Evolutionary conservation across 257 asterid genomes (phyloP).

Genomic region (Misopates orontium): DNA sequence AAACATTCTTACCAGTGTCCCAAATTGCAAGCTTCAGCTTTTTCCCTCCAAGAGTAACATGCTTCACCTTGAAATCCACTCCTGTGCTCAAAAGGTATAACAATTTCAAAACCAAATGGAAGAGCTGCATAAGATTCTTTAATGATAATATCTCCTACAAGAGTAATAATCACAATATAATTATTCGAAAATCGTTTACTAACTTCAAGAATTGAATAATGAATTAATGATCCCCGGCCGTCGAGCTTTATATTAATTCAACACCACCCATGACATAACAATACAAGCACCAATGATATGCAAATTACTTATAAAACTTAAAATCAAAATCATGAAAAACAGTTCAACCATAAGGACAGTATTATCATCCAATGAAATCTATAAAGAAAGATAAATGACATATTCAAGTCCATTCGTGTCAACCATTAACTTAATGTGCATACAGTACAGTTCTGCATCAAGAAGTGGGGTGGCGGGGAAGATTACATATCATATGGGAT

Average conservation of each 20-base stretch:
- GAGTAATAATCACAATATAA: neutral
- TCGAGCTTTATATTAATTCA: neutral
- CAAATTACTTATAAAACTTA: neutral
- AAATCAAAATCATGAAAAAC: neutral
- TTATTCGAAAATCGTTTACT: neutral
- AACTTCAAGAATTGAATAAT: neutral
- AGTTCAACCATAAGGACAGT: neutral
- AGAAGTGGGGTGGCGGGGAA: no score
- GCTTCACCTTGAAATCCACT: conserved; percentile 95
- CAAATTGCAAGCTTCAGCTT: conserved; percentile 97
- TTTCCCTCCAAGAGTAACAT: conserved; percentile 85
- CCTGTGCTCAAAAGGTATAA: conserved; percentile 43
- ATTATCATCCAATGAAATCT: neutral
- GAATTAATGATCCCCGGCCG: neutral
- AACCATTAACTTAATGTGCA: no score
- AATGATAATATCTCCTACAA: neutral
- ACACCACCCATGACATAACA: neutral
- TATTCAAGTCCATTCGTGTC: no score
- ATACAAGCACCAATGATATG: neutral
- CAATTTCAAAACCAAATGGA: conserved; percentile 14
- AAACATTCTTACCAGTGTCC: conserved; percentile 81
- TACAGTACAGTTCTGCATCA: no score
- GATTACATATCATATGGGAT: no score
- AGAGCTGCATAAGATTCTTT: neutral
- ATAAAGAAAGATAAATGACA: conserved; percentile 6